Conservation (phyloP, 1,139 yeast species). For the Wickerhamomyces sp. region DNA sequence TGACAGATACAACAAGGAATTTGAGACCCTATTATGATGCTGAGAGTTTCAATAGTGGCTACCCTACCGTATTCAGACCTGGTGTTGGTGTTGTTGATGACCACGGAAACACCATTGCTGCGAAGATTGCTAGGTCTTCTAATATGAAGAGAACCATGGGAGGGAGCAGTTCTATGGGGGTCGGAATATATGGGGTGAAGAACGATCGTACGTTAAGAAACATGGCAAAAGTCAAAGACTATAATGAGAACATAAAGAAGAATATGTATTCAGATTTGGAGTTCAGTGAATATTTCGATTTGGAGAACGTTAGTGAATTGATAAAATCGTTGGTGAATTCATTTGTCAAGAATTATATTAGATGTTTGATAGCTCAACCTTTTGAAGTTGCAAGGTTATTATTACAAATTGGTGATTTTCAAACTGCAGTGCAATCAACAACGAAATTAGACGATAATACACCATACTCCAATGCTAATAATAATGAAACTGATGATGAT, state of each 20-base stretch:
- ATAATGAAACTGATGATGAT: constrained; percentile 38
- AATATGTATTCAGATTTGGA: constrained; percentile 61
- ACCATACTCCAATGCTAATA: background rate
- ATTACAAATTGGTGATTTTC: constrained; percentile 71
- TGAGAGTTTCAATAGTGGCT: constrained; percentile 63
- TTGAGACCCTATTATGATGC: constrained; percentile 73
- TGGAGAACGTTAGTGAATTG: constrained; percentile 50
- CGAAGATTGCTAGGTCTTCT: constrained; percentile 26
- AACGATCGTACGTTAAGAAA: constrained; percentile 13
- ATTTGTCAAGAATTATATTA: constrained; percentile 62
- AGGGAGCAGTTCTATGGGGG: constrained; percentile 6
- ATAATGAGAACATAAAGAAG: constrained; percentile 27
- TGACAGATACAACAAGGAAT: background rate
- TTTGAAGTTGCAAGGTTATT: constrained; percentile 78
- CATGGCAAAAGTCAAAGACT: constrained; percentile 17
- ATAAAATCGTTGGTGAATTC: constrained; percentile 50
- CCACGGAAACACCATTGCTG: constrained; percentile 32
- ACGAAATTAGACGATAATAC: constrained; percentile 10
- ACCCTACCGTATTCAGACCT: constrained; percentile 54
- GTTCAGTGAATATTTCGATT: constrained; percentile 60
- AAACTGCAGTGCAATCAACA: constrained; percentile 10
- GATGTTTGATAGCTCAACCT: constrained; percentile 74
- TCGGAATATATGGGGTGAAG: constrained; percentile 2
- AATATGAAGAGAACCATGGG: constrained; percentile 5
- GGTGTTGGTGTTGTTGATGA: constrained; percentile 50